Evolutionary conservation across 768 basidiomycete species (phyloP), one percentile per base, ranked within the genome.

Genomic region (Suillus tomentosus): DNA sequence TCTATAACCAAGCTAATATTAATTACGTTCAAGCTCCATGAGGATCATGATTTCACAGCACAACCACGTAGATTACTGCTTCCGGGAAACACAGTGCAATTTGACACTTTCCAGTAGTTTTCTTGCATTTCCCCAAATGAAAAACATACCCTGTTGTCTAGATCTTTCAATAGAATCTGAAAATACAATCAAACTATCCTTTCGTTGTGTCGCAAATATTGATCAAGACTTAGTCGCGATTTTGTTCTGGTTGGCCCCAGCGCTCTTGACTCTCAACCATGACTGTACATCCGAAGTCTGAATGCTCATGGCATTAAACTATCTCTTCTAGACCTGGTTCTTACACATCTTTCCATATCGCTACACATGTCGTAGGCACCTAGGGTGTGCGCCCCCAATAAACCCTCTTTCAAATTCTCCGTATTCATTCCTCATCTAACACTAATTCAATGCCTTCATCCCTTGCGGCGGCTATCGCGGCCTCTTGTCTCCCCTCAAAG

Each of bases 401-500:
- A 10, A 47, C 2, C 5, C 31, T 22, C 45, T 47, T 22, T 19
- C 15, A 48, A 48, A 6, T 22, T 51, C 8, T 53, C 17, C 9
- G 3, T 17, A 58, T 58, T 58, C 40, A 58, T 42, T 58, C 57
- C 2, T 73, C 76, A 45, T 86, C 84, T 4, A 87, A 73, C 27
- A 84, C 79, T 37, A 90, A 71, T 55, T 87, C 82, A 24, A 88
- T 75, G 0, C 87, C 89, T 65, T 79, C 71, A 31, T 79, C 77
- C 8, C 77, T 79, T 10, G 89, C 89, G 47, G 75, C 69, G 47
- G 79, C 77, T 36, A 88, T 67, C 3, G 82, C 86, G 3, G 74
- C 72, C 13, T 75, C 69, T 70, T 84, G 85, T 69, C 85, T 86
- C 45, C 75, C 72, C 36, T 73, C 67, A 13, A 82, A 79, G 69